Conservation (phyloP, 441 rosid genomes). For the Euphorbia corollata region DNA sequence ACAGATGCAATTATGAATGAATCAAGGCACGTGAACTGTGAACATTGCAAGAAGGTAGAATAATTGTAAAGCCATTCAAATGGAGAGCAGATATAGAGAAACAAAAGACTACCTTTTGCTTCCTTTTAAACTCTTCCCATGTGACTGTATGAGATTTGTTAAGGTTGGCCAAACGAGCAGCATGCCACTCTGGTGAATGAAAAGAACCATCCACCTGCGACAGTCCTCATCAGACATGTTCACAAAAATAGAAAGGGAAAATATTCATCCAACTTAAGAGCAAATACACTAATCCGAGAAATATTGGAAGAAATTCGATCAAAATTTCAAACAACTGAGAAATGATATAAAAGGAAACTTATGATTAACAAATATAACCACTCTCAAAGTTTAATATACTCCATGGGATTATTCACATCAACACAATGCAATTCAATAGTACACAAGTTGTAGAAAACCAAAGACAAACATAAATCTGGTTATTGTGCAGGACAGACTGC, state of each 20-base stretch:
- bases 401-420: neutral
- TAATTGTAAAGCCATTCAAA: neutral
- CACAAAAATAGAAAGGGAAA: conserved; percentile 6
- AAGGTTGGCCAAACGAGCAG: conserved; percentile 99
- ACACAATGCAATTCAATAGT: neutral
- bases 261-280: conserved; percentile 14
- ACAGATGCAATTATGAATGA: no score
- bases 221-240: conserved; percentile 81
- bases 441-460: neutral
- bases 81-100: neutral
- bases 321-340: neutral
- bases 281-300: neutral
- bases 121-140: conserved; percentile 87
- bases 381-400: neutral
- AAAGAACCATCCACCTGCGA: conserved; percentile 99
- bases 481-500: neutral
- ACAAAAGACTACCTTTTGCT: conserved; percentile 61
- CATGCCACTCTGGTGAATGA: conserved; percentile 99
- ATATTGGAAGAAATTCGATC: no score
- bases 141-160: conserved; percentile 86
- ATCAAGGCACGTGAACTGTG: neutral
- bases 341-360: neutral
- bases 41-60: neutral
- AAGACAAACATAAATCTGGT: neutral
- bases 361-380: conserved; percentile 1